A percentile compares a stretch with the other conserved stretches of the same genome.
phyloP scores from a whole-genome alignment of 2,329 filamentous ascomycete species.

The Talaromyces sp. region DNA sequence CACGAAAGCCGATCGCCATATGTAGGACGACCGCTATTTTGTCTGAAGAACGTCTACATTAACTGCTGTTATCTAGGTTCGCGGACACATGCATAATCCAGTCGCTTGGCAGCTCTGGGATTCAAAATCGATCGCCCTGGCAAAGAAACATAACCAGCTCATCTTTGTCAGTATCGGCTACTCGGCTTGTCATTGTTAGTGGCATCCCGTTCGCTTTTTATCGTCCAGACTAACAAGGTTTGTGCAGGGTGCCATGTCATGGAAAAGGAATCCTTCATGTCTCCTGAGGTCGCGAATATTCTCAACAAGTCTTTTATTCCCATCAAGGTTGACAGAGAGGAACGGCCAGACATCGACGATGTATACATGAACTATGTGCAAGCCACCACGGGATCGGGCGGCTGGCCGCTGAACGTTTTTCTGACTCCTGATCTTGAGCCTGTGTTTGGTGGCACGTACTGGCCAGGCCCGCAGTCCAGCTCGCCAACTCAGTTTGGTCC shows the following conservation, averaged over 20 bases:
- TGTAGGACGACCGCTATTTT: constrained; percentile 39
- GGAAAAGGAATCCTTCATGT: constrained; percentile 85
- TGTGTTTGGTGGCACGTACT: constrained; percentile 94
- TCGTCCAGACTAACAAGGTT: neutral
- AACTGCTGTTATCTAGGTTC: constrained; percentile 46
- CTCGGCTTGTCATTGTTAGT: constrained; percentile 86
- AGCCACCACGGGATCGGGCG: constrained; percentile 80
- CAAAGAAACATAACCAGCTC: constrained; percentile 75
- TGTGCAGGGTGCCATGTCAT: constrained; percentile 76
- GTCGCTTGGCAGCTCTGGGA: constrained; percentile 92
- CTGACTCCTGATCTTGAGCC: constrained; percentile 88
- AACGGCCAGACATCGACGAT: constrained; percentile 86
- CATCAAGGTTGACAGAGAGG: constrained; percentile 87
- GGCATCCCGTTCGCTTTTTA: neutral
- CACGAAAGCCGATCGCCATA: constrained; percentile 61
- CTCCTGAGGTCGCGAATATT: constrained; percentile 70
- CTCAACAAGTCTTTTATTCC: constrained; percentile 87
- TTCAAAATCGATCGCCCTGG: constrained; percentile 67
- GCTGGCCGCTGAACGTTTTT: constrained; percentile 97
- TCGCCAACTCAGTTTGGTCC: constrained; percentile 33
- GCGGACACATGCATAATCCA: constrained; percentile 70
- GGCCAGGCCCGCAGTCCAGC: constrained; percentile 69
- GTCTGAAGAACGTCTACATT: neutral
- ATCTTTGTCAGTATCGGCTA: constrained; percentile 95
- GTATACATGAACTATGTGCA: constrained; percentile 99